Percentiles rank a stretch among this genome's conserved stretches.
These are phyloP conservation scores for Exophiala viscosa DNA, from an alignment of 2,329 filamentous ascomycete species.

Conservation along the genomic window DNA sequence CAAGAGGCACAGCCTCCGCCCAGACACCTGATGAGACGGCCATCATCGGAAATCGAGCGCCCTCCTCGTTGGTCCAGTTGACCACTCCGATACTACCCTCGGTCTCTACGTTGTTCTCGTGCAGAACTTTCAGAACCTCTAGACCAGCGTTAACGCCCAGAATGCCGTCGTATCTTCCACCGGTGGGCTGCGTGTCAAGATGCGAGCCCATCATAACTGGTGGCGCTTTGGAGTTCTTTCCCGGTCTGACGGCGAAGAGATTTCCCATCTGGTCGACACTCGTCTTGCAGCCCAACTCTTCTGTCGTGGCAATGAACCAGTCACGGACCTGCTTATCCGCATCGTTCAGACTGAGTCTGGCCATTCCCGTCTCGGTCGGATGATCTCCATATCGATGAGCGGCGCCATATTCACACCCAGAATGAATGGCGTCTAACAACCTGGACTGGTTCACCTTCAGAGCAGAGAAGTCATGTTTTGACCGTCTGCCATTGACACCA, in stretches of 20 bases:
- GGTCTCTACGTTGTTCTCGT: constrained; percentile 65
- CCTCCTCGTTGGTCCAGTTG: constrained; percentile 82
- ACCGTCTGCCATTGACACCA: constrained; percentile 18
- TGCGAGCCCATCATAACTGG: constrained; percentile 70
- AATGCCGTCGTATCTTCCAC: constrained; percentile 71
- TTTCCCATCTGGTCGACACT: constrained; percentile 75
- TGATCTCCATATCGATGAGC: constrained; percentile 28
- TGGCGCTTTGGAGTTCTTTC: constrained; percentile 53
- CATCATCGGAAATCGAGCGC: constrained; percentile 71
- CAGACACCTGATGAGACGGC: constrained; percentile 75
- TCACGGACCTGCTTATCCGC: constrained; percentile 67
- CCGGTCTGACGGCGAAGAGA: constrained; percentile 69
- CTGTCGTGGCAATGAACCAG: constrained; percentile 67
- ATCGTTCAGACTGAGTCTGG: constrained; percentile 67
- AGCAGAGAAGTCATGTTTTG: constrained; percentile 23
- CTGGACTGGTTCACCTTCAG: constrained; percentile 28
- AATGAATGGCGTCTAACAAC: constrained; percentile 28
- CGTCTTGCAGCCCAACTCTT: constrained; percentile 62
- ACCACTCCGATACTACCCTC: constrained; percentile 69
- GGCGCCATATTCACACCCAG: constrained; percentile 28
- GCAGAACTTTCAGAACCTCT: constrained; percentile 66
- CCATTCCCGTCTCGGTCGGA: constrained; percentile 57
- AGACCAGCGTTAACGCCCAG: constrained; percentile 69
- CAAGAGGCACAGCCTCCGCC: constrained; percentile 63
- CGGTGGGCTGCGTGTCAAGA: constrained; percentile 48